A percentile compares a stretch with the other conserved stretches of the same genome.
phyloP scores from a whole-genome alignment of 768 basidiomycete species.

The Inosperma sp. region DNA sequence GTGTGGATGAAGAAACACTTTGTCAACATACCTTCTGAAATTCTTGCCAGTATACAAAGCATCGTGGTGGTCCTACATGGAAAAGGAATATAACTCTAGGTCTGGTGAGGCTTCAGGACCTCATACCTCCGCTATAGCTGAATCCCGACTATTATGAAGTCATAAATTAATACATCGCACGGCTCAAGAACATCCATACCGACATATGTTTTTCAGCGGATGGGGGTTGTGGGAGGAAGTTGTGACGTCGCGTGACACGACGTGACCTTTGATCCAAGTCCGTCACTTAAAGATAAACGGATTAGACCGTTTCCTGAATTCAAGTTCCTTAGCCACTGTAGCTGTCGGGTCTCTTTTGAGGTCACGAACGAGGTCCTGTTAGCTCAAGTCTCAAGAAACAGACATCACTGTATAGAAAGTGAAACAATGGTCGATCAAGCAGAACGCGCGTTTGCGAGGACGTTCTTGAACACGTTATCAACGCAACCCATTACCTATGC shows the following conservation, averaged over 20 bases:
- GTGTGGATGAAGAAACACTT: background rate
- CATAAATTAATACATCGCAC: background rate
- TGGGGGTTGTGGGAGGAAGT: conserved; percentile 15
- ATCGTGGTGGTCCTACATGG: conserved; percentile 72
- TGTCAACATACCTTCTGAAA: conserved; percentile 58
- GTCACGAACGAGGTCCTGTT: background rate
- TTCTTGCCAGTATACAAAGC: conserved; percentile 92
- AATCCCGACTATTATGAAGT: conserved; percentile 39
- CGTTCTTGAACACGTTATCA: conserved; percentile 58
- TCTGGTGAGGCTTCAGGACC: background rate
- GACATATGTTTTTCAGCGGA: conserved; percentile 31
- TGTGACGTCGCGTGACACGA: background rate
- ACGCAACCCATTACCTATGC: conserved; percentile 63
- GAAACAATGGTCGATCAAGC: conserved; percentile 38
- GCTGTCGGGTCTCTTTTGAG: background rate
- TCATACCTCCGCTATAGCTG: conserved; percentile 41
- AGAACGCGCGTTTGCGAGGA: conserved; percentile 64
- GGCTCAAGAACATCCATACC: conserved; percentile 24
- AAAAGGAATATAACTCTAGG: background rate
- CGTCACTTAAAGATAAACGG: background rate
- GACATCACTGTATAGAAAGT: background rate
- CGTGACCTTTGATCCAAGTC: conserved; percentile 5
- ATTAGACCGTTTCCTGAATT: background rate
- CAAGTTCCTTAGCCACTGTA: background rate
- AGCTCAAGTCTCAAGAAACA: background rate